Conservation (phyloP, 2,329 filamentous ascomycete genomes). For the Lasiodiplodia gonubiensis region DNA sequence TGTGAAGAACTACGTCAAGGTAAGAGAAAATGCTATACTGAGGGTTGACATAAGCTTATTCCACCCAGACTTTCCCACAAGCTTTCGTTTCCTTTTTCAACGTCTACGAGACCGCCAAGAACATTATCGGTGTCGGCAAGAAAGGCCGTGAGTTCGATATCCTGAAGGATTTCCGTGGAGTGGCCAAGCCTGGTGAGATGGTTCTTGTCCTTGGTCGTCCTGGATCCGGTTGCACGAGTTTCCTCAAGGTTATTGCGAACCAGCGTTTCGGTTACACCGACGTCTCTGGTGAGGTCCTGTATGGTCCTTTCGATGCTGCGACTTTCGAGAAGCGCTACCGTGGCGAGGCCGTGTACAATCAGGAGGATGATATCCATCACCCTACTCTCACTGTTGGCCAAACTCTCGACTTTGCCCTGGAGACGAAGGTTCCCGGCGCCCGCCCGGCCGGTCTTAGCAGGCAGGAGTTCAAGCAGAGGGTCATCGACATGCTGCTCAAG, state of each 20-base stretch:
- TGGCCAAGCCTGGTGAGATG: constrained; percentile 77
- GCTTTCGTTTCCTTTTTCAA: constrained; percentile 80
- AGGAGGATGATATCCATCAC: constrained; percentile 85
- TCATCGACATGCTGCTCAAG: constrained; percentile 76
- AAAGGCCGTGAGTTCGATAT: constrained; percentile 76
- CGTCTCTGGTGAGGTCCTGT: constrained; percentile 73
- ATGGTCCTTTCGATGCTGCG: constrained; percentile 73
- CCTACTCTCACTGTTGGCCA: constrained; percentile 86
- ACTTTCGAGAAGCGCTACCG: constrained; percentile 75
- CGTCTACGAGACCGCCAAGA: constrained; percentile 67
- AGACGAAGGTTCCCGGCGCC: constrained; percentile 83
- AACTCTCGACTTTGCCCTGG: constrained; percentile 82
- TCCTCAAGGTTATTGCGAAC: constrained; percentile 61
- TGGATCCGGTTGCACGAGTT: constrained; percentile 64
- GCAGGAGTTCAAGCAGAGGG: constrained; percentile 74
- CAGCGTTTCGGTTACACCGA: constrained; percentile 65
- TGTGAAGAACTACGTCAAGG: constrained; percentile 68
- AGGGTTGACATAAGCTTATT: background rate
- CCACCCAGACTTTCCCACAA: constrained; percentile 71
- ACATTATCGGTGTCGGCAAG: constrained; percentile 67
- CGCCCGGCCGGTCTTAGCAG: constrained; percentile 75
- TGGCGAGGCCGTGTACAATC: constrained; percentile 84
- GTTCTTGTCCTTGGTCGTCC: constrained; percentile 80
- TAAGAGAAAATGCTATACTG: constrained; percentile 26
- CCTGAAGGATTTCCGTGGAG: constrained; percentile 70